Percentiles rank a stretch among this genome's conserved stretches.
Evolutionary conservation across 2,329 filamentous ascomycete genomes (phyloP).

Genomic region (Paramyrothecium roridum): DNA sequence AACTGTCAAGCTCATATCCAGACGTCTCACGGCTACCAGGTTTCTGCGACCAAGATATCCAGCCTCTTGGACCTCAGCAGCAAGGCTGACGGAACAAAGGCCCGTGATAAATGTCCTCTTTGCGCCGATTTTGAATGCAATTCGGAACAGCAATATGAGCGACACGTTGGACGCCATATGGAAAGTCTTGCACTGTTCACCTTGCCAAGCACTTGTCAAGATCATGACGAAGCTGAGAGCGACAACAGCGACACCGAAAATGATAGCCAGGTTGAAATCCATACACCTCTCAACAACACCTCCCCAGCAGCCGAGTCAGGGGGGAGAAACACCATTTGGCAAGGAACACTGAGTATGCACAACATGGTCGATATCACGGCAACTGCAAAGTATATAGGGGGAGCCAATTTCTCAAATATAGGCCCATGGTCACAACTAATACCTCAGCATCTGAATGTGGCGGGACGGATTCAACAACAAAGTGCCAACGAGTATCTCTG

Average conservation of each 20-base stretch:
- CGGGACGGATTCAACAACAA: conserved; percentile 77
- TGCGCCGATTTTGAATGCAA: neutral
- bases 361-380: conserved; percentile 69
- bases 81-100: neutral
- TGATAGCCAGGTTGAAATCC: neutral
- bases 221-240: neutral
- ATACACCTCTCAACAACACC: neutral
- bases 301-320: conserved; percentile 79
- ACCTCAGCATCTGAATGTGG: conserved; percentile 65
- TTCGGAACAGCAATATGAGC: neutral
- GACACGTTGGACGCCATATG: neutral
- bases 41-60: neutral
- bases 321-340: too few relatives aligned
- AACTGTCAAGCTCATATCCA: neutral
- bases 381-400: conserved; percentile 78
- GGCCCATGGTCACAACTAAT: conserved; percentile 73
- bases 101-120: neutral
- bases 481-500: conserved; percentile 91
- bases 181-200: neutral
- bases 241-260: neutral
- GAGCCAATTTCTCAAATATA: conserved; percentile 67
- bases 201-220: neutral
- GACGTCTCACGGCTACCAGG: neutral
- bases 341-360: too few relatives aligned
- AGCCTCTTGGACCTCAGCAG: neutral